Conservation (phyloP, 2,329 filamentous ascomycete species). For the Chaetomium sp. region DNA sequence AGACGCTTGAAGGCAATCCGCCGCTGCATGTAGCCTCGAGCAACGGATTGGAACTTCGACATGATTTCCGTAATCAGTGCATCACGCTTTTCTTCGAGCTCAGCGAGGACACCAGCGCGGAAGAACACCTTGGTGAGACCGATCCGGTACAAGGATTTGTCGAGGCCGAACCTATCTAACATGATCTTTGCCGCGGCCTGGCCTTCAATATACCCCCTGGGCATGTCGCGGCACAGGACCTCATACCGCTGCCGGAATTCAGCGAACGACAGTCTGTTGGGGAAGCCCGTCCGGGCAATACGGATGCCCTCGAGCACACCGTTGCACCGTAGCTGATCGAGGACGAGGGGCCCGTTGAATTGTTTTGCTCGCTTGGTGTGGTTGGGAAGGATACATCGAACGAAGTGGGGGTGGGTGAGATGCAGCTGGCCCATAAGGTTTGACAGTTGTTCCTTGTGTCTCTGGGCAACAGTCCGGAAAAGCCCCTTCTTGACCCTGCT, state of each 20-base stretch:
- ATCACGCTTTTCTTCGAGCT: constrained; percentile 94
- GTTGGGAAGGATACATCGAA: constrained; percentile 95
- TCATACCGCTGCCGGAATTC: constrained; percentile 97
- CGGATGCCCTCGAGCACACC: constrained; percentile 98
- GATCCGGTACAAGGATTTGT: constrained; percentile 85
- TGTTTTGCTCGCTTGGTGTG: constrained; percentile 97
- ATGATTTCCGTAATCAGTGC: constrained; percentile 92
- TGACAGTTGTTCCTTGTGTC: constrained; percentile 98
- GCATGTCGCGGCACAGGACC: constrained; percentile 85
- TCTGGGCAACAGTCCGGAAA: constrained; percentile 93
- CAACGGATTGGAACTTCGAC: constrained; percentile 87
- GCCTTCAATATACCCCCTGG: constrained; percentile 87
- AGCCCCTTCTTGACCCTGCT: constrained; percentile 95
- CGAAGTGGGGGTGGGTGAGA: constrained; percentile 96
- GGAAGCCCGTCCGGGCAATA: constrained; percentile 95
- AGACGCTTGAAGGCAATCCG: constrained; percentile 89
- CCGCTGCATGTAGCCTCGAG: constrained; percentile 85
- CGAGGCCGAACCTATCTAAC: constrained; percentile 83
- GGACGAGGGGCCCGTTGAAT: constrained; percentile 85
- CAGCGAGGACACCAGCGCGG: constrained; percentile 90
- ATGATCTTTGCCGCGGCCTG: constrained; percentile 84
- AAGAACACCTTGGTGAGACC: constrained; percentile 98
- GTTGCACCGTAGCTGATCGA: constrained; percentile 97
- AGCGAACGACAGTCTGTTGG: constrained; percentile 85
- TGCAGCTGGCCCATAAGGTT: constrained; percentile 92